Evolutionary conservation across 1,139 yeast species (phyloP), one percentile per base, ranked within the genome.

Genomic region (Kurtzmaniella quercitrusa): DNA sequence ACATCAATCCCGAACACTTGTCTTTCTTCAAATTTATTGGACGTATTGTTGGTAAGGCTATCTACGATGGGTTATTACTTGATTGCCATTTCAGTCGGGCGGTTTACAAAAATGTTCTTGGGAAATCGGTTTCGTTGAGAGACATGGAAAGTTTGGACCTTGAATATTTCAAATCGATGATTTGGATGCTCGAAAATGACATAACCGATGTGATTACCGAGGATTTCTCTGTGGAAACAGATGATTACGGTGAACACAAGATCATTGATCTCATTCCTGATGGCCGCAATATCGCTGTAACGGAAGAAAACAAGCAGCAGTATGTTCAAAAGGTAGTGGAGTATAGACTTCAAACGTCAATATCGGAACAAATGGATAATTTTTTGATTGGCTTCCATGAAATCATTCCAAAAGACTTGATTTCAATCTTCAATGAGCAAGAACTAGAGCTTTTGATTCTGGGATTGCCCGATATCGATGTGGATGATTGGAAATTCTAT

Each of bases 21-120:
- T 84, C 94, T 5, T 91, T 88, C 60, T 93, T 93, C 77, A 88
- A 88, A 60, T 94, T 94, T 61, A 86, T 91, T 61, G 99, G 99
- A 19, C 77, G 95, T 57, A 77, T 94, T 30, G 88, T 94, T 54
- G 98, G 97, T 44, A 93, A 93, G 56, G 98, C 98, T 1, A 86
- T 94, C 17, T 84, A 76, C 58, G 98, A 94, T 59, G 82, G 82
- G 38, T 84, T 93, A 52, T 84, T 84, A 61, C 71, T 94, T 48
- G 98, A 94, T 60, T 91, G 97, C 56, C 97, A 94, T 62, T 94
- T 94, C 64, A 87, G 95, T 49, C 76, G 98, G 49, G 96, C 96
- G 7, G 96, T 94, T 30, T 94, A 93, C 68, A 93, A 93, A 65
- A 74, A 85, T 51, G 80, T 94, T 43, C 71, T 94, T 43, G 89